phyloP scores from a whole-genome alignment of 2,329 filamentous ascomycete species.

The Cladosporium sp. region DNA sequence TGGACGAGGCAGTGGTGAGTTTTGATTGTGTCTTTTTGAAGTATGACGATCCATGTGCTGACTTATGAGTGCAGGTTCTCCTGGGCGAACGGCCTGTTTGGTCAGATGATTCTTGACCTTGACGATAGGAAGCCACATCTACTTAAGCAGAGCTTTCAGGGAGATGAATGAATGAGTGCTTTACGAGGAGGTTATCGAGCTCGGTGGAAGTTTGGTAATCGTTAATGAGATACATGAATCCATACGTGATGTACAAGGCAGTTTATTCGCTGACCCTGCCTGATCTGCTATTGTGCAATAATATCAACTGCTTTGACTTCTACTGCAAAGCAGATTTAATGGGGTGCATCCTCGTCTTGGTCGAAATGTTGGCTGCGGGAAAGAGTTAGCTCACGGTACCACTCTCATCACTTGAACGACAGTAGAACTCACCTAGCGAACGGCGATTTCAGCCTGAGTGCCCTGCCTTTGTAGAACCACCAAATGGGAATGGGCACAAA shows the following conservation, averaged over 20 bases:
- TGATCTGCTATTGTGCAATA: too few species aligned
- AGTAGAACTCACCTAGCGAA: conserved; percentile 5
- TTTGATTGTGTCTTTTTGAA: neutral
- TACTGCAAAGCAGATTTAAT: neutral
- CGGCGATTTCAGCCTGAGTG: conserved; percentile 6
- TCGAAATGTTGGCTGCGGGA: conserved; percentile 3
- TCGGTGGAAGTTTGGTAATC: too few species aligned
- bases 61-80: conserved; percentile 37
- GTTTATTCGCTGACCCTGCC: too few species aligned
- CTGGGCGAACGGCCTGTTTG: conserved; percentile 51
- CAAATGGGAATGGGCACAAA: conserved; percentile 22
- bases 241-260: too few species aligned
- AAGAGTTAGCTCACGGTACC: neutral
- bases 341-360: conserved; percentile 9
- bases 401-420: neutral
- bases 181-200: too few species aligned
- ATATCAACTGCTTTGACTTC: too few species aligned
- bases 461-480: conserved; percentile 11
- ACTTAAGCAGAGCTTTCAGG: conserved; percentile 41
- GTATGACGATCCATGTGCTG: neutral
- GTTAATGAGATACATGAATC: too few species aligned
- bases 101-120: conserved; percentile 46
- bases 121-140: conserved; percentile 41
- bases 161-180: neutral
- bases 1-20: conserved; percentile 48